A percentile compares a stretch with the other conserved stretches of the same genome.
Conservation (phyloP, 768 basidiomycete species). For the Gymnopilus junonius region DNA sequence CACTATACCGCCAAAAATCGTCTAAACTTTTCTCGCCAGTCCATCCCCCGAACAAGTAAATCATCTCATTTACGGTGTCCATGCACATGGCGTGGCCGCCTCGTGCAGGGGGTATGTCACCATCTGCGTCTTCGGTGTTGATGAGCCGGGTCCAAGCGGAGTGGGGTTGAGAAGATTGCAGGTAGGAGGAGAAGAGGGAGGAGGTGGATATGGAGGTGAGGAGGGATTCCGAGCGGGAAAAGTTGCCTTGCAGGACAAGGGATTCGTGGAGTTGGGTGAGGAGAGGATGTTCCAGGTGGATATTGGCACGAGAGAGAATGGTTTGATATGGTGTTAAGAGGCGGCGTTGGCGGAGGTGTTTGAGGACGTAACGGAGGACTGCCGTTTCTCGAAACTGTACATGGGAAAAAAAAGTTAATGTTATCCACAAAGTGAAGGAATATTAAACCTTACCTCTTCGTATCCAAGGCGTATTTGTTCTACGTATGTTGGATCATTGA, state of each 20-base stretch:
- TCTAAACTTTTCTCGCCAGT: conserved; percentile 73
- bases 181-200: conserved; percentile 65
- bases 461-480: conserved; percentile 54
- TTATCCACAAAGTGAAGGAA: not conserved
- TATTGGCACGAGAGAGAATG: conserved; percentile 53
- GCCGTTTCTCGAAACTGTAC: conserved; percentile 69
- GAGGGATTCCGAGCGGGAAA: conserved; percentile 58
- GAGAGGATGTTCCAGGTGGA: conserved; percentile 72
- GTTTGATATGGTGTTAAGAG: conserved; percentile 67
- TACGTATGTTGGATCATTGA: conserved; percentile 59
- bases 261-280: conserved; percentile 65
- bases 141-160: conserved; percentile 64
- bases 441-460: conserved; percentile 58
- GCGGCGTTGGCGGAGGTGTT: conserved; percentile 78
- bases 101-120: conserved; percentile 66
- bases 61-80: conserved; percentile 60
- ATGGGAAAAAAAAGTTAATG: conserved; percentile 1
- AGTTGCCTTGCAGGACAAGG: conserved; percentile 71
- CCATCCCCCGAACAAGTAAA: conserved; percentile 85
- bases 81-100: conserved; percentile 87
- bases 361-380: conserved; percentile 69
- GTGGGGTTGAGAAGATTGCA: conserved; percentile 61
- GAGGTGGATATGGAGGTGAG: conserved; percentile 52
- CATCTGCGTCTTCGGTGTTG: conserved; percentile 60
- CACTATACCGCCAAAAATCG: conserved; percentile 79